phyloP scores from a whole-genome alignment of 306 rosid genomes.

The Betula pendula region DNA sequence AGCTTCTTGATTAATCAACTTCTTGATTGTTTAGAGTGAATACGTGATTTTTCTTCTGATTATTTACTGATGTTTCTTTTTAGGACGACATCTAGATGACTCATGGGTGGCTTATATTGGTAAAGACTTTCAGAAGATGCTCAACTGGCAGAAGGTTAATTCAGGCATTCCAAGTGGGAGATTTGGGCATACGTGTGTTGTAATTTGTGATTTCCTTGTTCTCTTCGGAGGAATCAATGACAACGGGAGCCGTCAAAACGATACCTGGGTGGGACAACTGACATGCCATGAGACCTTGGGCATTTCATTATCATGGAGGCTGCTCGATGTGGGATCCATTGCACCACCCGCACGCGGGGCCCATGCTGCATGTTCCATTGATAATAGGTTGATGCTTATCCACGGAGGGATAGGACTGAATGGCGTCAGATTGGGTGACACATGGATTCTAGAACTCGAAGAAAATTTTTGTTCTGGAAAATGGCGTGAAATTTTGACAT shows the following conservation, averaged over 20 bases:
- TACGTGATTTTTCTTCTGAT: neutral
- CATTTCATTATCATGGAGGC: conserved; percentile 68
- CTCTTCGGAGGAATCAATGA: conserved; percentile 95
- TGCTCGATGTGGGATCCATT: conserved; percentile 55
- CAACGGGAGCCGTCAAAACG: conserved; percentile 82
- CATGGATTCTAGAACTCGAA: conserved; percentile 82
- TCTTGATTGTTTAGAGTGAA: neutral
- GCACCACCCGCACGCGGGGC: conserved; percentile 85
- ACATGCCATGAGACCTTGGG: conserved; percentile 45
- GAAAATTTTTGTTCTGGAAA: conserved; percentile 55
- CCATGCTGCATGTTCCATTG: conserved; percentile 76
- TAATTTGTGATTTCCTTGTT: conserved; percentile 61
- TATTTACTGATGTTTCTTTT: conserved; percentile 19
- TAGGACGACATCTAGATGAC: conserved; percentile 93
- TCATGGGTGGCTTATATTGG: conserved; percentile 86
- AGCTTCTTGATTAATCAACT: neutral
- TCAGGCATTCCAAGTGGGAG: conserved; percentile 92
- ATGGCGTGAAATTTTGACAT: conserved; percentile 61
- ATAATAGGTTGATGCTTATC: conserved; percentile 69
- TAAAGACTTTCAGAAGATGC: conserved; percentile 43
- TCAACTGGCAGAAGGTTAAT: conserved; percentile 72
- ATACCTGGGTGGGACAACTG: conserved; percentile 82
- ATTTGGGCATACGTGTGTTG: conserved; percentile 83
- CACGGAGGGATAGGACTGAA: conserved; percentile 81
- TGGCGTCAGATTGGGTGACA: conserved; percentile 75